Percentiles rank a stretch among this genome's conserved stretches.
Evolutionary conservation across 345 rosid species (phyloP).

Genomic region (Eucalyptus sp.): DNA sequence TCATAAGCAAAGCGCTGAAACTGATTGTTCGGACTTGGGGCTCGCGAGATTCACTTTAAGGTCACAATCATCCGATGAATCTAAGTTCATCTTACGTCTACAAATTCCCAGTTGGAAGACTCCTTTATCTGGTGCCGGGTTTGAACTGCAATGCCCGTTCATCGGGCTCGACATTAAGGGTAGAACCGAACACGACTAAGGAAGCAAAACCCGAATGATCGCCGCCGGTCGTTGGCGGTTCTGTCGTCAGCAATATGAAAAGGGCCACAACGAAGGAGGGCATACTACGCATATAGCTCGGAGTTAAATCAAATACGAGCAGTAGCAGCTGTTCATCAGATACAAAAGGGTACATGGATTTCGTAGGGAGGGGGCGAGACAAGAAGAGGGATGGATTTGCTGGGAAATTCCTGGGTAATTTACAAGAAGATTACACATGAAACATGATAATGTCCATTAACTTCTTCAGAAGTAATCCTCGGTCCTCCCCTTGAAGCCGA

Average conservation of each 20-base stretch:
- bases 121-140: neutral
- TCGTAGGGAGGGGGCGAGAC: neutral
- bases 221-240: neutral
- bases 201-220: neutral
- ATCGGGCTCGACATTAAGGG: neutral
- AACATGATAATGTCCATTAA: neutral
- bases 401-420: neutral
- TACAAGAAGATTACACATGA: neutral
- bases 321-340: neutral
- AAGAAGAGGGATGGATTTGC: neutral
- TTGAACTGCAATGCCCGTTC: neutral
- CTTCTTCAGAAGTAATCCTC: slow-evolving; percentile 46
- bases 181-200: neutral
- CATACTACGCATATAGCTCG: neutral
- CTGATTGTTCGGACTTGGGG: neutral
- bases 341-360: neutral
- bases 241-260: neutral
- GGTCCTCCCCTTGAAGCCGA: slow-evolving; percentile 93
- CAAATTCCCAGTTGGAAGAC: neutral
- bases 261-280: neutral
- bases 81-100: neutral
- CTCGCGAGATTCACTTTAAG: neutral
- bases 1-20: neutral
- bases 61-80: neutral
- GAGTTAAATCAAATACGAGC: neutral